A percentile compares a stretch with the other conserved stretches of the same genome.
Conservation (phyloP, 352 stramenopile genomes). For the Pythium biforme region DNA sequence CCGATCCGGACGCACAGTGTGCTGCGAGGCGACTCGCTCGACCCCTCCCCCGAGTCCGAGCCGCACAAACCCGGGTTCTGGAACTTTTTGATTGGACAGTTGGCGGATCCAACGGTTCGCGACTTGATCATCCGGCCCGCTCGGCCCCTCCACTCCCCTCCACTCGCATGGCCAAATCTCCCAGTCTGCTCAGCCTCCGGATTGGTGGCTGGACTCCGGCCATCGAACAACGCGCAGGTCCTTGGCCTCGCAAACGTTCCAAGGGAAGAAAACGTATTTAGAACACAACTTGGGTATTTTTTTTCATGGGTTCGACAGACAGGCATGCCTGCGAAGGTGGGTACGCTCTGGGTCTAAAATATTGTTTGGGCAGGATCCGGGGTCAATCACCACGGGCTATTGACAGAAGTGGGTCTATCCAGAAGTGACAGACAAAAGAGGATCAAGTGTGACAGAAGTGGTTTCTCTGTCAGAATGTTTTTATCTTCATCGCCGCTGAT, state of each 20-base stretch:
- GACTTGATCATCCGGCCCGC: background rate
- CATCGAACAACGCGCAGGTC: slow-evolving; percentile 8
- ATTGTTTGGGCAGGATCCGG: background rate
- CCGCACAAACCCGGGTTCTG: background rate
- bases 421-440: no score
- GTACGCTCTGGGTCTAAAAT: slow-evolving; percentile 3
- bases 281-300: no score
- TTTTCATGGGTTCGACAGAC: background rate
- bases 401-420: no score
- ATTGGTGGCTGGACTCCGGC: slow-evolving; percentile 1
- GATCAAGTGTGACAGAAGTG: no score
- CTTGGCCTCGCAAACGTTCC: slow-evolving; percentile 13
- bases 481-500: no score
- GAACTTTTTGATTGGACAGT: no score
- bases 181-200: slow-evolving; percentile 2
- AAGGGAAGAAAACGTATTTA: slow-evolving; percentile 4
- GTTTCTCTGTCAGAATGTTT: no score
- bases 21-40: no score
- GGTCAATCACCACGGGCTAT: no score
- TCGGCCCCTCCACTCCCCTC: background rate
- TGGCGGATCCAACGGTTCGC: background rate
- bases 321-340: background rate
- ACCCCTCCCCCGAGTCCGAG: no score
- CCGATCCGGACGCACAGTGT: no score
- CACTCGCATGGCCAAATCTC: slow-evolving; percentile 1